These are phyloP conservation scores for Serendipita vermifera DNA, from an alignment of 768 basidiomycete species.

Conservation along the genomic window DNA sequence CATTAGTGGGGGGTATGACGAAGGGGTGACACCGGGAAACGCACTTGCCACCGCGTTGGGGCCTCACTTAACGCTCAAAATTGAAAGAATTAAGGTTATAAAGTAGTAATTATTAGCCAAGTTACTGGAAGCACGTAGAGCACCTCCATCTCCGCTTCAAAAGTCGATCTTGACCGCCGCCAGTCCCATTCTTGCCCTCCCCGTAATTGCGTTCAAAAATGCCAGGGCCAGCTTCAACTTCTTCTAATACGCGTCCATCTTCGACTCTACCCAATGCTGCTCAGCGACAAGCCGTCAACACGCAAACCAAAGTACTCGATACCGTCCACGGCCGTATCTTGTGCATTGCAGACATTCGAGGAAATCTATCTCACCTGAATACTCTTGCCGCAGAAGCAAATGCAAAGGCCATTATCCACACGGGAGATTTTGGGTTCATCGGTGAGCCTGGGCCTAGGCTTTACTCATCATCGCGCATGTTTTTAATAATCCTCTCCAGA, in stretches of 20 bases:
- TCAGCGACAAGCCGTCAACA: conserved; percentile 4
- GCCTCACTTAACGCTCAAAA: too few species aligned
- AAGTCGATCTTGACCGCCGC: too few species aligned
- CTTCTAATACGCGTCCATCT: conserved; percentile 8
- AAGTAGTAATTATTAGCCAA: too few species aligned
- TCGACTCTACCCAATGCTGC: conserved; percentile 4
- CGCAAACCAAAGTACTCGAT: conserved; percentile 42
- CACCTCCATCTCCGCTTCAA: too few species aligned
- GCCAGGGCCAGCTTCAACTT: conserved; percentile 7
- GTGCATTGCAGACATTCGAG: conserved; percentile 89
- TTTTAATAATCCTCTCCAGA: conserved; percentile 35
- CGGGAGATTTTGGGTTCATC: conserved; percentile 98
- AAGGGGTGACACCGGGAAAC: too few species aligned
- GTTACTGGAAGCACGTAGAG: too few species aligned
- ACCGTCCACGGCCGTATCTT: conserved; percentile 74
- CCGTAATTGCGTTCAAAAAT: not conserved
- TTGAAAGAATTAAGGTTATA: too few species aligned
- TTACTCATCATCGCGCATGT: not conserved
- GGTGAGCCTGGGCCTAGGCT: conserved; percentile 32
- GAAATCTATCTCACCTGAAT: conserved; percentile 77
- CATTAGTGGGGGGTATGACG: too few species aligned
- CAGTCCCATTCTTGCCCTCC: too few species aligned
- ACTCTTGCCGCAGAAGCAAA: conserved; percentile 78
- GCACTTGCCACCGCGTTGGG: too few species aligned
- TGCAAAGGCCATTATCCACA: conserved; percentile 89